phyloP scores from a whole-genome alignment of 2,329 filamentous ascomycete species.

The Stachybotrys elegans region DNA sequence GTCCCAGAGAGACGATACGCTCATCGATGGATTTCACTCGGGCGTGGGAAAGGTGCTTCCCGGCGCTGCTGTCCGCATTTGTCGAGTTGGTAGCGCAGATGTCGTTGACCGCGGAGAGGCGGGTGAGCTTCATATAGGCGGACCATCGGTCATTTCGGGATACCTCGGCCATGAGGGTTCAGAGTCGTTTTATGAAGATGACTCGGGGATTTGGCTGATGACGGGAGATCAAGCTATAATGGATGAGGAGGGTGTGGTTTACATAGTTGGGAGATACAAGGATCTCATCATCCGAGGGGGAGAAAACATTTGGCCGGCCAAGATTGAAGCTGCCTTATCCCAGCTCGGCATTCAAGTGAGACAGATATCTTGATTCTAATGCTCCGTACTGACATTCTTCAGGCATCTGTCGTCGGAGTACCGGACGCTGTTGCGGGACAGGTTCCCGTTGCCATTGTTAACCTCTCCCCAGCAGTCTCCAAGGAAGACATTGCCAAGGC shows the following conservation, averaged over 20 bases:
- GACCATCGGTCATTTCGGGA: slow-evolving; percentile 25
- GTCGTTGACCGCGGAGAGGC: slow-evolving; percentile 23
- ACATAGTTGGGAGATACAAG: slow-evolving; percentile 37
- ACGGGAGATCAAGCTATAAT: slow-evolving; percentile 38
- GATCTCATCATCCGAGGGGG: slow-evolving; percentile 40
- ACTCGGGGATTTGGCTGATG: slow-evolving; percentile 27
- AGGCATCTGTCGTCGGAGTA: slow-evolving; percentile 37
- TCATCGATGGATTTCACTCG: slow-evolving; percentile 27
- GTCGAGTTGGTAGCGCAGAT: slow-evolving; percentile 21
- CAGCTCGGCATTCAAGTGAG: slow-evolving; percentile 27
- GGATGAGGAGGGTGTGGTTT: slow-evolving; percentile 29
- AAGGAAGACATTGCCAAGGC: slow-evolving; percentile 15
- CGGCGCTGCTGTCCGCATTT: slow-evolving; percentile 33
- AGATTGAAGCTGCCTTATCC: slow-evolving; percentile 29
- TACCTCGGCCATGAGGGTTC: slow-evolving; percentile 24
- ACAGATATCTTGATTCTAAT: slow-evolving; percentile 12
- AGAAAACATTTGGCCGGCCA: slow-evolving; percentile 36
- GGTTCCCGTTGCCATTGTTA: slow-evolving; percentile 39
- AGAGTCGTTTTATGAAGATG: slow-evolving; percentile 29
- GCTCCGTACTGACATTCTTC: slow-evolving; percentile 9
- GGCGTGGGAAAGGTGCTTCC: slow-evolving; percentile 36
- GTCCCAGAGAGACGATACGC: slow-evolving; percentile 22
- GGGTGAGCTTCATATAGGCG: slow-evolving; percentile 36
- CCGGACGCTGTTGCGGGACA: slow-evolving; percentile 41
- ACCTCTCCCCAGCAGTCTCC: too few species aligned